Evolutionary conservation across 225 moss, liverwort and hornwort genomes (phyloP).

Genomic region (Lunularia cruciata): DNA sequence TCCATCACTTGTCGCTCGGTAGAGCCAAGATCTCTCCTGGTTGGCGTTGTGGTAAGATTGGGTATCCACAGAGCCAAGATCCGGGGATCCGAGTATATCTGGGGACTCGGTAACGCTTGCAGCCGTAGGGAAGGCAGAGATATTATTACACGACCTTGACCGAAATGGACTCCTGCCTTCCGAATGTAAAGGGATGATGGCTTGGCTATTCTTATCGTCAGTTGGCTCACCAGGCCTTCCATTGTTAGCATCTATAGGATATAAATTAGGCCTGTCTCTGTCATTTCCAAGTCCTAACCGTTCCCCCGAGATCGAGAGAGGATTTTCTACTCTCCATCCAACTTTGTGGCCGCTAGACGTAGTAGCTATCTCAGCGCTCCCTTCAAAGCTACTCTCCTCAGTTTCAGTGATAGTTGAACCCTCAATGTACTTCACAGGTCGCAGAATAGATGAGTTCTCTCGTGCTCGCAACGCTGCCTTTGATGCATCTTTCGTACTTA

Average conservation of each 20-base stretch:
- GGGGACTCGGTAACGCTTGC: slow-evolving; percentile 35
- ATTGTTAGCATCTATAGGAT: slow-evolving; percentile 9
- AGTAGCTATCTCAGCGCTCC: slow-evolving; percentile 63
- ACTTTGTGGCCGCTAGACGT: slow-evolving; percentile 60
- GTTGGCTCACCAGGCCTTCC: slow-evolving; percentile 27
- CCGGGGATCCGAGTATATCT: slow-evolving; percentile 43
- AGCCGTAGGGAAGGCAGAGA: slow-evolving; percentile 26
- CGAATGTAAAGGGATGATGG: slow-evolving; percentile 38
- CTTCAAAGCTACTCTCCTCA: slow-evolving; percentile 64
- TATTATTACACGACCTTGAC: slow-evolving; percentile 30
- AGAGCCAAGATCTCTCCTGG: slow-evolving; percentile 49
- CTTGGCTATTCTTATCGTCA: slow-evolving; percentile 22
- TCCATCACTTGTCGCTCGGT: slow-evolving; percentile 73
- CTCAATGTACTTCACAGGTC: slow-evolving; percentile 43
- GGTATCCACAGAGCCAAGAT: slow-evolving; percentile 31
- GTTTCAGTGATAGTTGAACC: slow-evolving; percentile 52
- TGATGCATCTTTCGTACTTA: slow-evolving; percentile 63
- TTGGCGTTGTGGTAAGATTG: slow-evolving; percentile 22
- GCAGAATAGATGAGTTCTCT: slow-evolving; percentile 68
- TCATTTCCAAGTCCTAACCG: slow-evolving; percentile 25
- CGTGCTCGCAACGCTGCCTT: slow-evolving; percentile 75
- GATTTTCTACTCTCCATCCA: slow-evolving; percentile 43
- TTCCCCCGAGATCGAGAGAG: slow-evolving; percentile 44
- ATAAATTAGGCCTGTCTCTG: slow-evolving; percentile 6
- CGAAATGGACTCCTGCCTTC: slow-evolving; percentile 50